These are phyloP conservation scores for Urostyla sp. DNA, from an alignment of 73 alveolate species.

Conservation along the genomic window DNA sequence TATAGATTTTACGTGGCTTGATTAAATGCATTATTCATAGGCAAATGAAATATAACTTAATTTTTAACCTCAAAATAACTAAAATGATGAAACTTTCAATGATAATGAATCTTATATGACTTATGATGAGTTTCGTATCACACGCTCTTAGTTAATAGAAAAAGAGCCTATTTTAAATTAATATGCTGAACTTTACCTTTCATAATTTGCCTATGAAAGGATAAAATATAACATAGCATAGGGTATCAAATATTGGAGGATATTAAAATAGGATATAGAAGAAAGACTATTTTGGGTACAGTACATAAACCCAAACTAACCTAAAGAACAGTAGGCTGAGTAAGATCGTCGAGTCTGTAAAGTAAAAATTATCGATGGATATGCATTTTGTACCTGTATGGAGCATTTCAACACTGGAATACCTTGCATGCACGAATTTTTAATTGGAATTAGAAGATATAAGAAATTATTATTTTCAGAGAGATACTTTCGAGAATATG, in stretches of 20 bases:
- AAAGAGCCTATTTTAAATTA: slow-evolving; percentile 38
- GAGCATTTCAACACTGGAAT: slow-evolving; percentile 55
- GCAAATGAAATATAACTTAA: background rate
- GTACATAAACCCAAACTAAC: slow-evolving; percentile 45
- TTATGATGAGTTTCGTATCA: slow-evolving; percentile 46
- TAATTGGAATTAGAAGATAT: slow-evolving; percentile 35
- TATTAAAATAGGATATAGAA: slow-evolving; percentile 12
- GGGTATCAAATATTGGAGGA: slow-evolving; percentile 41
- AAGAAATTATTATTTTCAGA: slow-evolving; percentile 46
- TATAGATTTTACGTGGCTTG: slow-evolving; percentile 49
- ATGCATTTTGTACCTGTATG: slow-evolving; percentile 52
- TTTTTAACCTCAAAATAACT: background rate
- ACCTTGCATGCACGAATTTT: slow-evolving; percentile 59
- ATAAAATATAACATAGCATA: slow-evolving; percentile 21
- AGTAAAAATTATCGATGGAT: slow-evolving; percentile 28
- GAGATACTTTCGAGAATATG: slow-evolving; percentile 46
- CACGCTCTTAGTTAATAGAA: slow-evolving; percentile 28
- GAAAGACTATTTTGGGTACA: background rate
- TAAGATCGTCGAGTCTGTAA: background rate
- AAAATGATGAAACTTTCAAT: slow-evolving; percentile 10
- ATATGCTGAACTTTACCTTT: background rate
- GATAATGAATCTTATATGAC: background rate
- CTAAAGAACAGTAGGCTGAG: background rate
- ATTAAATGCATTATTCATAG: slow-evolving; percentile 31
- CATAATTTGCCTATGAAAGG: slow-evolving; percentile 34